Evolutionary conservation across 192 early-diverging fungal species (phyloP).

Genomic region (Umbelopsis sp.): DNA sequence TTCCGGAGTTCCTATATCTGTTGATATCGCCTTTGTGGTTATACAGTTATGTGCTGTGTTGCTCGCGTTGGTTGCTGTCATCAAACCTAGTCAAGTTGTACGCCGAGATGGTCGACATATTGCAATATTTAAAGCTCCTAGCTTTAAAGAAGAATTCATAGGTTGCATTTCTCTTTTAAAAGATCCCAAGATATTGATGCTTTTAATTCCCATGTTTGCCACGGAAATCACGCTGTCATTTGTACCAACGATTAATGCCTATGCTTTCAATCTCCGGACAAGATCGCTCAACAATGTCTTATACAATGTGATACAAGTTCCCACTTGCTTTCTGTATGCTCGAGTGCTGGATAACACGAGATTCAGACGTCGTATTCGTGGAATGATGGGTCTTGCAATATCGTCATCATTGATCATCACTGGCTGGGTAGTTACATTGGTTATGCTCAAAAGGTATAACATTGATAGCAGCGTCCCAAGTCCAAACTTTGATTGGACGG

Average conservation of each 20-base stretch:
- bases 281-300: slow-evolving; percentile 4
- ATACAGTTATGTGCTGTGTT: slow-evolving; percentile 8
- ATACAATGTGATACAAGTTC: slow-evolving; percentile 1
- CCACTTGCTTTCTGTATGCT: not conserved
- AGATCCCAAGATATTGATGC: slow-evolving; percentile 12
- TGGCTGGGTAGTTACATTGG: not conserved
- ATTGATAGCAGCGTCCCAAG: slow-evolving; percentile 1
- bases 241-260: slow-evolving; percentile 11
- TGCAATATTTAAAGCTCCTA: not conserved
- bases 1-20: not conserved
- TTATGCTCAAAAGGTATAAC: slow-evolving; percentile 3
- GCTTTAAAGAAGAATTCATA: not conserved
- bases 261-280: slow-evolving; percentile 7
- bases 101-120: not conserved
- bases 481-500: slow-evolving; percentile 6
- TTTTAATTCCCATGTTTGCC: not conserved
- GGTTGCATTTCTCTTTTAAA: not conserved
- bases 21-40: slow-evolving; percentile 2
- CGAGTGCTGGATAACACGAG: not conserved
- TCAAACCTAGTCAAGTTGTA: not conserved
- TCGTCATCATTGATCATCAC: slow-evolving; percentile 1
- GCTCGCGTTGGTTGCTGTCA: not conserved
- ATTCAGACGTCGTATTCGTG: slow-evolving; percentile 3
- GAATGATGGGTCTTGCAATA: slow-evolving; percentile 1
- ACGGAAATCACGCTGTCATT: not conserved